Base-by-base conservation (phyloP, 768 basidiomycete species). In the Mycena filopes region DNA sequence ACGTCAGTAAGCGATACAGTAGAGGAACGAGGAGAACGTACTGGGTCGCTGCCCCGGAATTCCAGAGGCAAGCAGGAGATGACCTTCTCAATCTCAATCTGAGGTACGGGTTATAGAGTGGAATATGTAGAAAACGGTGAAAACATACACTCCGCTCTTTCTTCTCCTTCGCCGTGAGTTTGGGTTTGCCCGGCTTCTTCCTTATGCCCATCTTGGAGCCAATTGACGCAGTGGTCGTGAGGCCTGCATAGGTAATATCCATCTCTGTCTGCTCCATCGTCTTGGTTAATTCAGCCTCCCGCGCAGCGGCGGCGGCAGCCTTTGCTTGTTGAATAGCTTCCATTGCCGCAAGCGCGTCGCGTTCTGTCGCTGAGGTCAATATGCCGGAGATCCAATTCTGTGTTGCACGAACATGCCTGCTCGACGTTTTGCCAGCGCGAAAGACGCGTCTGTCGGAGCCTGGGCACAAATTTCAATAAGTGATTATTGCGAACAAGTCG, bases 1-100 rank as follows among this genome's bases (percentile, higher is more conserved):
- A 57, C 23, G 12, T n/a, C 18, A 16, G 46, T 29, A 40, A 60
- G 51, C 55, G 41, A 16, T 28, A 26, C 29, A 25, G 11, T 21
- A 1, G 36, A 12, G 4, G 25, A 47, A 26, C 47, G 41, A 38
- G 46, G 40, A 23, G n/a, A 28, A 45, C 91, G 59, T 73, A 94
- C 94, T 2, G 92, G 90, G 77, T 97, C 94, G 68, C 83, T 91
- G 11, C 96, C 96, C 25, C 96, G 86, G 74, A 95, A 98, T 76
- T 97, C 96, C 15, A 98, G 82, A 0, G 96, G 96, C 40, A 97
- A 81, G 57, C 85, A 87, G 26, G 89, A 84, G 18, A 96, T 84
- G 18, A 93, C 84, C 62, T 86, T 87, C 66, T 95, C 94, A 33
- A 91, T 79, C 54, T 84, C 84, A 65, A 89, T 73, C 86, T 89